These are phyloP conservation scores for Croton laevigatus DNA, from an alignment of 441 rosid species.

Conservation along the genomic window DNA sequence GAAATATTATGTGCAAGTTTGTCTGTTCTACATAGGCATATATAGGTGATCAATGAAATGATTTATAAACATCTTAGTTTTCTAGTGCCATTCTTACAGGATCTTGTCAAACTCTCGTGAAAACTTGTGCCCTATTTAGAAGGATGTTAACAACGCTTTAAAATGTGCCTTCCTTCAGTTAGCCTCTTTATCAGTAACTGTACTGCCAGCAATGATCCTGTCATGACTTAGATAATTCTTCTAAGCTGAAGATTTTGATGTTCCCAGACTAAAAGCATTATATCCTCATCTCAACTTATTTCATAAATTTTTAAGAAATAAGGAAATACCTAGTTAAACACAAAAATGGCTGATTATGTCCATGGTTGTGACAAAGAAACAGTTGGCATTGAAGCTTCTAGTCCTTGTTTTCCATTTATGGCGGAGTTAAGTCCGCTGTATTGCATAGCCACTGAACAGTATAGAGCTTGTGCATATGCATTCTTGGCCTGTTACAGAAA, in stretches of 20 bases:
- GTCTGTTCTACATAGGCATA: background rate
- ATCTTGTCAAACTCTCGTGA: background rate
- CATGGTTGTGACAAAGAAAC: constrained; percentile 83
- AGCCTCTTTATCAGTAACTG: background rate
- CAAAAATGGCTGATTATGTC: constrained; percentile 37
- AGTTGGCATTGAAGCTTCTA: constrained; percentile 54
- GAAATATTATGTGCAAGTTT: background rate
- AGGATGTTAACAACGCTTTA: background rate
- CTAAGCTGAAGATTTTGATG: background rate
- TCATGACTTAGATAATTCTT: background rate
- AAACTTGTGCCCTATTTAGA: background rate
- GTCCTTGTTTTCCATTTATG: constrained; percentile 53
- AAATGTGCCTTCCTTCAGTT: background rate
- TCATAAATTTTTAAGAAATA: constrained; percentile 14
- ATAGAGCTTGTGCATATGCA: constrained; percentile 48
- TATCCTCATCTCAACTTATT: constrained; percentile 3
- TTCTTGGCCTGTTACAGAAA: constrained; percentile 60
- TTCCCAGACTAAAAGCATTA: background rate
- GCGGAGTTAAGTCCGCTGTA: constrained; percentile 66
- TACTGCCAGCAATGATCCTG: background rate
- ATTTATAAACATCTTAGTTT: background rate
- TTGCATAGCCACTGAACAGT: constrained; percentile 61
- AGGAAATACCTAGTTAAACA: constrained; percentile 30
- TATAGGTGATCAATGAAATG: background rate
- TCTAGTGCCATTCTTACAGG: background rate